Conservation (phyloP, 306 rosid species). For the Phaseolus lunatus region DNA sequence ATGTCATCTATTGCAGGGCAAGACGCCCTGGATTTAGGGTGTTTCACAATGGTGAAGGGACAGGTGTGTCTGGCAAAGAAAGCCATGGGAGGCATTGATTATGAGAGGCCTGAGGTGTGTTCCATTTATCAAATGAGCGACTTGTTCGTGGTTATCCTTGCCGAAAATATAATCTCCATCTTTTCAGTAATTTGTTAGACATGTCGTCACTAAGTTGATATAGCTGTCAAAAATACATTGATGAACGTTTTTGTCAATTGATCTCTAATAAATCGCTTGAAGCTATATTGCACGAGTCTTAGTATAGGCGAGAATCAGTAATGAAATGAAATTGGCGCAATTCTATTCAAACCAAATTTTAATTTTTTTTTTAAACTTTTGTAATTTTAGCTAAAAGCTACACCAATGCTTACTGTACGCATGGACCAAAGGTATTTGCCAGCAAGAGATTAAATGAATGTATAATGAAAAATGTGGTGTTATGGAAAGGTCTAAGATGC, state of each 20-base stretch:
- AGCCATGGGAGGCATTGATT: slow-evolving; percentile 71
- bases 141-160: not conserved
- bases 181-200: not conserved
- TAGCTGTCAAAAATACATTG: not conserved
- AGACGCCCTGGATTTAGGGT: slow-evolving; percentile 24
- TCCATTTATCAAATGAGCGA: slow-evolving; percentile 51
- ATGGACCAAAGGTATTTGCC: not conserved
- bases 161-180: not conserved
- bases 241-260: not conserved
- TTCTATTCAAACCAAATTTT: not conserved
- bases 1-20: slow-evolving; percentile 65
- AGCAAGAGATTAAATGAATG: too few relatives aligned
- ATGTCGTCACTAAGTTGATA: not conserved
- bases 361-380: not conserved
- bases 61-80: slow-evolving; percentile 66
- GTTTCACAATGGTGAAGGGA: slow-evolving; percentile 65
- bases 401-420: not conserved
- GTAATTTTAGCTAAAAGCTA: not conserved
- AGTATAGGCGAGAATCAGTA: not conserved
- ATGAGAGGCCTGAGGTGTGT: slow-evolving; percentile 74
- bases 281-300: not conserved
- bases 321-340: not conserved
- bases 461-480: too few relatives aligned
- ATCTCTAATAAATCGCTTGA: not conserved
- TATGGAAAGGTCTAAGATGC: too few relatives aligned